Base-by-base conservation (phyloP, 2,329 filamentous ascomycete genomes). In the Pseudogymnoascus sp. region DNA sequence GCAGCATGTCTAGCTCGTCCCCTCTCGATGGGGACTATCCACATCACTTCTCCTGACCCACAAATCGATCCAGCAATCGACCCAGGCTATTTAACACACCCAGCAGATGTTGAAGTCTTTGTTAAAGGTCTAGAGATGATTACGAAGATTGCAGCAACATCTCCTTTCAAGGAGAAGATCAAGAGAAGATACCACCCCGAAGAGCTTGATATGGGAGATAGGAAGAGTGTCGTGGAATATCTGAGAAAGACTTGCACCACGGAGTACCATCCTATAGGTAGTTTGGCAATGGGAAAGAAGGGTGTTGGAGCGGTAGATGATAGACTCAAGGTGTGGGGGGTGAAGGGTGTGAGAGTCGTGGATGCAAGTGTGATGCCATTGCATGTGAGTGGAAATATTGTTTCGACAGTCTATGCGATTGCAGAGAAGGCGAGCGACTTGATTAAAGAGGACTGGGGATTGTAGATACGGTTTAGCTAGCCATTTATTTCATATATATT, bases 351-450 rank as follows among this genome's bases (percentile, higher is more conserved):
- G 65, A 82, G 90, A 62, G 89, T 94, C 67, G 89, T 89, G 1
- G 90, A 95, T 72, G 90, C 90, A 0, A 89, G 89, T 70, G 82
- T 94, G 61, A 93, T 94, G 78, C 90, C 90, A 0, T 87, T 89
- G 67, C 92, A 93, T 83, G 81, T 88, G 50, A 87, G 83, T 60
- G 87, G 92, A 73, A 94, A 94, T 78, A 90, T 89, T 64, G 92
- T 93, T 90, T 77, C 93, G 69, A 94, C 89, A 2, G 90, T 95
- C 6, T 75, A 95, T 71, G 86, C 83, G 58, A 84, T 93, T 68
- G 91, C 88, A n/a, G 91, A 96, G 81, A 82, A 88, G 63, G 86
- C 84, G 7, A 90, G 90, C 0, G 90, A 95, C 79, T 74, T 96
- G 71, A 86, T 95, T 69, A 64, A 64, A 57, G 62, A 64, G 58